Conservation (phyloP, 208 protist species). For the Trypanosoma rangeli region DNA sequence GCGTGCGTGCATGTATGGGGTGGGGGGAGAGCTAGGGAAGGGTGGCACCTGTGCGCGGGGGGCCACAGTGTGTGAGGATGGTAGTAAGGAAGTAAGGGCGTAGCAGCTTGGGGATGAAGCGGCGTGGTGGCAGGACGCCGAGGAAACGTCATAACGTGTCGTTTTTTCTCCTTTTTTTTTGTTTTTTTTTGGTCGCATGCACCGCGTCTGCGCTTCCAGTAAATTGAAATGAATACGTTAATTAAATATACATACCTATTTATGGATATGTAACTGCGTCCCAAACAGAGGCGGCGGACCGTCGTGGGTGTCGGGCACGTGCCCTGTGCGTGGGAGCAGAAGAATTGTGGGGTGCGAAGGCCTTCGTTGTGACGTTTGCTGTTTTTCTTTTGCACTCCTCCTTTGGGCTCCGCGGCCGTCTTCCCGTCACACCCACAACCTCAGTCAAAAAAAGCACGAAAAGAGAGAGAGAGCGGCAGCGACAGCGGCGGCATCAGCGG, state of each 20-base stretch:
- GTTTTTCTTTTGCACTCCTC: not conserved
- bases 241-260: no score
- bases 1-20: not conserved
- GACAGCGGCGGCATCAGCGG: not conserved
- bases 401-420: not conserved
- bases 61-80: no score
- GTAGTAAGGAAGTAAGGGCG: no score
- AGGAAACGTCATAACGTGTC: no score
- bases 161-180: no score
- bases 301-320: not conserved
- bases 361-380: constrained; percentile 3
- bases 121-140: no score
- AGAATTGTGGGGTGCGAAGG: not conserved
- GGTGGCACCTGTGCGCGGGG: not conserved
- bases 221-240: no score
- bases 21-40: constrained; percentile 24
- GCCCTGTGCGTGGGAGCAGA: constrained; percentile 9
- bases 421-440: not conserved
- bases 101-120: no score
- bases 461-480: constrained; percentile 3
- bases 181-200: no score
- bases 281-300: no score
- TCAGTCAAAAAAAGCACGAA: not conserved
- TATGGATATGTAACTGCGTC: no score
- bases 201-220: no score